Conservation (phyloP, 495 filamentous ascomycete genomes). For the Penicillium psychrofluorescens region DNA sequence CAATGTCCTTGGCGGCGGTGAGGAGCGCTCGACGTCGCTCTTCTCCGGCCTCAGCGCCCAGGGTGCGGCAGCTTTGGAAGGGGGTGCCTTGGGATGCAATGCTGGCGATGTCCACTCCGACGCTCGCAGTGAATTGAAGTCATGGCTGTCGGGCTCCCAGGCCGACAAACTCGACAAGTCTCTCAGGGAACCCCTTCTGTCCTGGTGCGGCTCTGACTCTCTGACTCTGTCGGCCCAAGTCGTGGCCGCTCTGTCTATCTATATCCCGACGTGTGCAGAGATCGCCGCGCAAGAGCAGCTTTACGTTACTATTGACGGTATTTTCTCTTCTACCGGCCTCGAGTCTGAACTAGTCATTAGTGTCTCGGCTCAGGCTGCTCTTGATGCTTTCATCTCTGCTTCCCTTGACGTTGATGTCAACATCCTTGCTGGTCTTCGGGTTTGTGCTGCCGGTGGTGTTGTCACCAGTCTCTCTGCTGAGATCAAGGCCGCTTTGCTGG, state of each 20-base stretch:
- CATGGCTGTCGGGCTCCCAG: slow-evolving; percentile 23
- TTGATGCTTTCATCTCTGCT: slow-evolving; percentile 23
- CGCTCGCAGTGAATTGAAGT: slow-evolving; percentile 25
- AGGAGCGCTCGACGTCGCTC: slow-evolving; percentile 10
- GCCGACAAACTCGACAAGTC: slow-evolving; percentile 14
- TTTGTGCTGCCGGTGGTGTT: slow-evolving; percentile 33
- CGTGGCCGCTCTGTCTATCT: slow-evolving; percentile 26
- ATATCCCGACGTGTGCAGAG: slow-evolving; percentile 28
- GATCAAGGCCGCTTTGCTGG: slow-evolving; percentile 25
- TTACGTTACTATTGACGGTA: slow-evolving; percentile 35
- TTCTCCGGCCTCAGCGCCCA: slow-evolving; percentile 27
- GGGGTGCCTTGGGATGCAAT: slow-evolving; percentile 33
- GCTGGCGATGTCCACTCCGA: slow-evolving; percentile 19
- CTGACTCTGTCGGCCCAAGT: slow-evolving; percentile 12
- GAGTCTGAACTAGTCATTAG: slow-evolving; percentile 27
- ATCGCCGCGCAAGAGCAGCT: slow-evolving; percentile 33
- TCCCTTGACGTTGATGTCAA: slow-evolving; percentile 17
- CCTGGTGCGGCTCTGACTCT: slow-evolving; percentile 10
- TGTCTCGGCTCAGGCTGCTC: slow-evolving; percentile 21
- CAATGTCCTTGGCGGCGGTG: slow-evolving; percentile 16
- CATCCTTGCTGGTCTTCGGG: slow-evolving; percentile 27
- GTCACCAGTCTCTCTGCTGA: slow-evolving; percentile 25
- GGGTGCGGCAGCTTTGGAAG: slow-evolving; percentile 33
- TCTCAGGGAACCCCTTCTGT: slow-evolving; percentile 12
- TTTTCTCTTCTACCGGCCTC: slow-evolving; percentile 23